Conservation (phyloP, 148 eudicot genomes). For the Cornus controversa region DNA sequence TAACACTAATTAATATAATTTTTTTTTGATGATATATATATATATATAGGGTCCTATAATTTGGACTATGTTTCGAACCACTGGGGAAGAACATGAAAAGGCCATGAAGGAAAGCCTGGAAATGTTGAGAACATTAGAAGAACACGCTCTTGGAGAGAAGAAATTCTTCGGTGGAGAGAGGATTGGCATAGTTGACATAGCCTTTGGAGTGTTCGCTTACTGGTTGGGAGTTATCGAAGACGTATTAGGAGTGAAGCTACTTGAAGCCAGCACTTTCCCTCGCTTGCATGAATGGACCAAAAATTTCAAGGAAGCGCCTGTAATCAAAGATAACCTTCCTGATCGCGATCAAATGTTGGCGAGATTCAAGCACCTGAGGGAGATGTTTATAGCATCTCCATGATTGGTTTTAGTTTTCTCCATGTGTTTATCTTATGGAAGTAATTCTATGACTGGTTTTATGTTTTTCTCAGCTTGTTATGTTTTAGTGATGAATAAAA, state of each 20-base stretch:
- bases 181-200: constrained; percentile 22
- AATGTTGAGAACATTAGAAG: constrained; percentile 22
- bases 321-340: constrained; percentile 1
- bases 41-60: constrained; percentile 10
- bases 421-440: too few species aligned
- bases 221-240: constrained; percentile 28
- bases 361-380: neutral
- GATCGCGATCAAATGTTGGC: neutral
- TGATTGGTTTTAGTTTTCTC: neutral
- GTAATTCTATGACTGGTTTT: too few species aligned
- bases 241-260: constrained; percentile 1
- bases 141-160: constrained; percentile 17
- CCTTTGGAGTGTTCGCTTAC: constrained; percentile 12
- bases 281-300: constrained; percentile 13
- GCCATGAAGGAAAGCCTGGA: constrained; percentile 22
- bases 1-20: too few species aligned
- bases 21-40: too few species aligned
- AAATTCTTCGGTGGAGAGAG: constrained; percentile 25
- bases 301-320: constrained; percentile 9
- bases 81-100: constrained; percentile 24
- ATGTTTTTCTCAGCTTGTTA: too few species aligned
- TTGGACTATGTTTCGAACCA: constrained; percentile 11
- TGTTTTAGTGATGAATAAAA: too few species aligned
- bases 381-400: neutral
- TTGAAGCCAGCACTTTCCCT: constrained; percentile 19